Conservation (phyloP, 108 stramenopile genomes). For the Pseudonitzschia pungens region DNA sequence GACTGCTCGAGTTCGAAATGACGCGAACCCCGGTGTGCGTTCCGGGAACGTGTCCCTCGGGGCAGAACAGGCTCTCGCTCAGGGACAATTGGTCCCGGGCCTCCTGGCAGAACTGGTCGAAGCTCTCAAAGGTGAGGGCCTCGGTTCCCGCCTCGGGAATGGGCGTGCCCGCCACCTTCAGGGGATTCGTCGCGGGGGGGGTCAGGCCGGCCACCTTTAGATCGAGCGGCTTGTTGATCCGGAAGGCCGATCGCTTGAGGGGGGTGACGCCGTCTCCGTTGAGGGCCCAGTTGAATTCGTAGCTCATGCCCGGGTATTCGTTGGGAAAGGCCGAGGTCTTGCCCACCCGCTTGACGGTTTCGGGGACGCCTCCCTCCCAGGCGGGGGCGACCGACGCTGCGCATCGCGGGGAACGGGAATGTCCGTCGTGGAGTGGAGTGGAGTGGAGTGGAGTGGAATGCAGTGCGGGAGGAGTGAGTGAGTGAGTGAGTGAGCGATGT, state of each 20-base stretch:
- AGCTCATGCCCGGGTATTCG: conserved; percentile 85
- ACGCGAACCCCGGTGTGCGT: conserved; percentile 74
- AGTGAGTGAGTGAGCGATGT: too few species aligned
- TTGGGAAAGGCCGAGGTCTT: conserved; percentile 63
- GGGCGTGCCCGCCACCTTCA: conserved; percentile 61
- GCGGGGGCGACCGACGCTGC: conserved; percentile 22
- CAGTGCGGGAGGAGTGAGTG: too few species aligned
- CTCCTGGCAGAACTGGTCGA: conserved; percentile 68
- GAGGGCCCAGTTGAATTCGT: conserved; percentile 88
- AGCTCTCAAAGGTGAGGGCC: conserved; percentile 67
- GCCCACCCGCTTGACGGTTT: conserved; percentile 66
- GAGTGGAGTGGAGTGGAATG: too few species aligned
- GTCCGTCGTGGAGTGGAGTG: not conserved
- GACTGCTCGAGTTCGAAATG: conserved; percentile 59
- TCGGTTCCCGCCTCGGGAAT: conserved; percentile 84
- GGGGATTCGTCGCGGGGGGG: conserved; percentile 55
- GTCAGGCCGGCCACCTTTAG: conserved; percentile 72
- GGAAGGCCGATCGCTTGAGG: conserved; percentile 79
- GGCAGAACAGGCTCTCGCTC: conserved; percentile 71
- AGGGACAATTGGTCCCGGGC: conserved; percentile 67
- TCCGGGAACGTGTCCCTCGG: conserved; percentile 83
- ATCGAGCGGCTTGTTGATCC: conserved; percentile 86
- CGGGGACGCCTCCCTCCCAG: conserved; percentile 55
- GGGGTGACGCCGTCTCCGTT: conserved; percentile 87
- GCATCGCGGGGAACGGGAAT: not conserved